phyloP scores from a whole-genome alignment of 768 basidiomycete genomes.

The Auriscalpium orientale region DNA sequence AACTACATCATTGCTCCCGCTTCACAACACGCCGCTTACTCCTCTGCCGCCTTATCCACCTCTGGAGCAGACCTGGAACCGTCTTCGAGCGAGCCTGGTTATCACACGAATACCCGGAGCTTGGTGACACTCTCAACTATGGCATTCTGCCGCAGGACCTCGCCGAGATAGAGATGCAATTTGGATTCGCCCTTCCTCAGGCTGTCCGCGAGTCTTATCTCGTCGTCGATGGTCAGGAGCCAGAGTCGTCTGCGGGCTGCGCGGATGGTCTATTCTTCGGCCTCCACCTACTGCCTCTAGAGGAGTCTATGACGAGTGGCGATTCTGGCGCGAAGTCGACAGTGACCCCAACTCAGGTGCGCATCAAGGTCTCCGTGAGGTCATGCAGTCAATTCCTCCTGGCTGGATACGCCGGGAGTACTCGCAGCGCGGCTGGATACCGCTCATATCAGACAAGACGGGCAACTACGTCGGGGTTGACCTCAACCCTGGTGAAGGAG shows the following conservation, averaged over 20 bases:
- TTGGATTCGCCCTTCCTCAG: constrained; percentile 77
- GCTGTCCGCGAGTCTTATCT: constrained; percentile 89
- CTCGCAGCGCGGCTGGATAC: constrained; percentile 94
- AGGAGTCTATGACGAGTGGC: constrained; percentile 95
- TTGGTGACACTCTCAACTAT: constrained; percentile 92
- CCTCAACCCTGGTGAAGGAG: constrained; percentile 74
- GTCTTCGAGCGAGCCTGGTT: constrained; percentile 83
- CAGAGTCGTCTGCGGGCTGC: constrained; percentile 80
- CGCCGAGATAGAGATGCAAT: constrained; percentile 72
- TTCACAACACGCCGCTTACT: constrained; percentile 47
- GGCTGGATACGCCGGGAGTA: constrained; percentile 86
- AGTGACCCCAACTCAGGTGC: constrained; percentile 80
- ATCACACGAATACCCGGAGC: constrained; percentile 80
- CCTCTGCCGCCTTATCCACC: constrained; percentile 57
- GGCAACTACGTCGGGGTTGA: constrained; percentile 98
- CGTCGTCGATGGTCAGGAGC: constrained; percentile 87
- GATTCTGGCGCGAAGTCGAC: constrained; percentile 93
- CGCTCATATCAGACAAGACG: constrained; percentile 85
- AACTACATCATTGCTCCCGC: constrained; percentile 55
- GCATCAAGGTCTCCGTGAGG: constrained; percentile 59
- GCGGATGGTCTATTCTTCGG: constrained; percentile 93
- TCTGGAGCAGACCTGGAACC: constrained; percentile 74
- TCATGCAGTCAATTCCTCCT: constrained; percentile 86
- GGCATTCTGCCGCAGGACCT: constrained; percentile 79
- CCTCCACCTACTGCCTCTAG: constrained; percentile 85